phyloP scores from a whole-genome alignment of 176 grass and related monocot genomes.

The Eragrostis curvula region DNA sequence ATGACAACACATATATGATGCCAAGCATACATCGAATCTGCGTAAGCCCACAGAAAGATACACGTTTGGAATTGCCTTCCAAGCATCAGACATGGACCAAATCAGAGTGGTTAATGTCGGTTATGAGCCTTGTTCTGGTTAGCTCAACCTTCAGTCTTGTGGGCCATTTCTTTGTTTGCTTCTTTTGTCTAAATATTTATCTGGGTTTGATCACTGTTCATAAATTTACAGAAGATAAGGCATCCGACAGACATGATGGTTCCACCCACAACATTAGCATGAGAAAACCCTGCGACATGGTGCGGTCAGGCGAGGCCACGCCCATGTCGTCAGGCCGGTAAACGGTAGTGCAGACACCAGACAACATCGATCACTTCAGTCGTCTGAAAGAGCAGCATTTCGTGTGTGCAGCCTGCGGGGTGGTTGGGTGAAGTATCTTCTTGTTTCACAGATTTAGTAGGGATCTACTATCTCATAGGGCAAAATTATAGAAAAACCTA shows the following conservation, averaged over 20 bases:
- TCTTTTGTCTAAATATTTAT: neutral
- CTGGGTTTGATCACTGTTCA: neutral
- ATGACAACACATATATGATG: neutral
- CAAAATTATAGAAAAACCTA: neutral
- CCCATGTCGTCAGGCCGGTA: slow-evolving; percentile 26
- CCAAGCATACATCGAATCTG: slow-evolving; percentile 38
- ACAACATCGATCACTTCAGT: slow-evolving; percentile 30
- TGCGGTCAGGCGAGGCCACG: slow-evolving; percentile 29
- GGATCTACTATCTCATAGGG: neutral
- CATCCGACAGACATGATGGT: slow-evolving; percentile 8
- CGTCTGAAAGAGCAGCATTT: neutral
- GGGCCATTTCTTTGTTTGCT: neutral
- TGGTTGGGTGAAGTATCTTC: neutral
- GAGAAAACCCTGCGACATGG: slow-evolving; percentile 33
- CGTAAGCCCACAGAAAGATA: slow-evolving; percentile 25
- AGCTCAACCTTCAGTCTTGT: slow-evolving; percentile 16
- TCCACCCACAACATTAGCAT: neutral
- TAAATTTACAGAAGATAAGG: neutral
- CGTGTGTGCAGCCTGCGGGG: neutral
- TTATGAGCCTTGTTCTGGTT: slow-evolving; percentile 16
- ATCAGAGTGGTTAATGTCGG: slow-evolving; percentile 28
- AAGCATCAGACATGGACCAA: neutral
- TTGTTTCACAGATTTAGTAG: slow-evolving; percentile 28
- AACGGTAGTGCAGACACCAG: slow-evolving; percentile 31
- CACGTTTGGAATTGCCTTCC: slow-evolving; percentile 37